Conservation (phyloP, 176 grass and related monocot genomes). For the Eragrostis curvula region DNA sequence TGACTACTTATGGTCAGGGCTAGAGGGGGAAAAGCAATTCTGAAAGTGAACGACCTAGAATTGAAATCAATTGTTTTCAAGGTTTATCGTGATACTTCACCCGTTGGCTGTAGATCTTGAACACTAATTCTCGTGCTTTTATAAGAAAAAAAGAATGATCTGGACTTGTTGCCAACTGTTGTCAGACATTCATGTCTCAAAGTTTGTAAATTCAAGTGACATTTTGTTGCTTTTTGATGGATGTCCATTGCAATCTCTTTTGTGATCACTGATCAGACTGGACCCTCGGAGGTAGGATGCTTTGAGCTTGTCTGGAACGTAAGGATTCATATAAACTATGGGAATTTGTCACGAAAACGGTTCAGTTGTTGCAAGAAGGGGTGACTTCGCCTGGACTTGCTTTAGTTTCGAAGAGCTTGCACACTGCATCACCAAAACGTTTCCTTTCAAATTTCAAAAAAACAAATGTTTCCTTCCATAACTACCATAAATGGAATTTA, state of each 20-base stretch:
- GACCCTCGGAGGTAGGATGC: no score
- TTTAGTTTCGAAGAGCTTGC: no score
- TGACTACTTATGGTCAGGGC: background rate
- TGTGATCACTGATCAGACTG: no score
- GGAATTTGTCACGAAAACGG: no score
- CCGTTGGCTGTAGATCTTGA: background rate
- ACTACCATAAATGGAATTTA: no score
- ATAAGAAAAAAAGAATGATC: background rate
- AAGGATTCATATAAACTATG: no score
- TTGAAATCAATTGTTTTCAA: background rate
- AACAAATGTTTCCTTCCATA: no score
- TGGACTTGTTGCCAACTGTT: background rate
- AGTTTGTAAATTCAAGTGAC: background rate
- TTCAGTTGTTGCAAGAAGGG: no score
- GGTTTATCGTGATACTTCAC: background rate
- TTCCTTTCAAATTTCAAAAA: no score
- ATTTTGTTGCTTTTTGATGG: background rate
- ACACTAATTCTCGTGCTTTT: background rate
- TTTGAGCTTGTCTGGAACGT: no score
- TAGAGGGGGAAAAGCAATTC: background rate
- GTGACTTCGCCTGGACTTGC: no score
- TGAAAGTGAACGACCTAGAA: background rate
- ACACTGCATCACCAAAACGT: no score
- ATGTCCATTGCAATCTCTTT: background rate
- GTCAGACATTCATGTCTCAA: background rate